Conservation (phyloP, 352 stramenopile genomes). For the Pythium diclinum region DNA sequence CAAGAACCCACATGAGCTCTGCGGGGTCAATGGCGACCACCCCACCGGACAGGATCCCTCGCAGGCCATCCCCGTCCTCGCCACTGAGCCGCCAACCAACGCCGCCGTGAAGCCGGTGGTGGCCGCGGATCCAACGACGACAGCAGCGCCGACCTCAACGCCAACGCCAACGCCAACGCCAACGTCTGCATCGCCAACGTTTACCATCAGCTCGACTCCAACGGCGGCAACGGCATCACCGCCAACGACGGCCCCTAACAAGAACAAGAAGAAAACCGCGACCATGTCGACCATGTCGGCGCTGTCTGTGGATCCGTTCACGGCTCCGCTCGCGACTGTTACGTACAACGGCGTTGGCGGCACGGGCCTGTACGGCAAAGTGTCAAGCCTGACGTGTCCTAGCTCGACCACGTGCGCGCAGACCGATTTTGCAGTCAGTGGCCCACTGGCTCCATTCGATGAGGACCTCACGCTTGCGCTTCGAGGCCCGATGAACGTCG, state of each 20-base stretch:
- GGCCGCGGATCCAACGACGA: background rate
- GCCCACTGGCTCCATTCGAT: slow-evolving; percentile 38
- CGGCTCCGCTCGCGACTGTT: slow-evolving; percentile 21
- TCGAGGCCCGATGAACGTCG: slow-evolving; percentile 38
- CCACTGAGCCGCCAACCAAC: background rate
- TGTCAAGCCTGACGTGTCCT: slow-evolving; percentile 32
- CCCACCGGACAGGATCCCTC: background rate
- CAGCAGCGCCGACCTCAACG: no score
- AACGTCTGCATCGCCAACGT: background rate
- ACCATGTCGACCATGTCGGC: background rate
- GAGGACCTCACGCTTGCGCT: slow-evolving; percentile 46
- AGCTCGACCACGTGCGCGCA: slow-evolving; percentile 22
- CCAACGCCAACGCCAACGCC: background rate
- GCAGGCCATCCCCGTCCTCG: background rate
- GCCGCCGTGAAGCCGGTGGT: background rate
- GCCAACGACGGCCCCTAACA: background rate
- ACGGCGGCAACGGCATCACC: slow-evolving; percentile 1
- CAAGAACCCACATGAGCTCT: background rate
- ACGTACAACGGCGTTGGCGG: slow-evolving; percentile 34
- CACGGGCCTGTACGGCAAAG: slow-evolving; percentile 33
- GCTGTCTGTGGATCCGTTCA: slow-evolving; percentile 7
- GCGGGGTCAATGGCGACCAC: background rate
- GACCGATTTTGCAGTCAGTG: slow-evolving; percentile 28
- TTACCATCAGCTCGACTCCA: background rate
- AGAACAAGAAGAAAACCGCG: background rate